phyloP scores from a whole-genome alignment of 345 rosid species.

The Lepidium sativum region DNA sequence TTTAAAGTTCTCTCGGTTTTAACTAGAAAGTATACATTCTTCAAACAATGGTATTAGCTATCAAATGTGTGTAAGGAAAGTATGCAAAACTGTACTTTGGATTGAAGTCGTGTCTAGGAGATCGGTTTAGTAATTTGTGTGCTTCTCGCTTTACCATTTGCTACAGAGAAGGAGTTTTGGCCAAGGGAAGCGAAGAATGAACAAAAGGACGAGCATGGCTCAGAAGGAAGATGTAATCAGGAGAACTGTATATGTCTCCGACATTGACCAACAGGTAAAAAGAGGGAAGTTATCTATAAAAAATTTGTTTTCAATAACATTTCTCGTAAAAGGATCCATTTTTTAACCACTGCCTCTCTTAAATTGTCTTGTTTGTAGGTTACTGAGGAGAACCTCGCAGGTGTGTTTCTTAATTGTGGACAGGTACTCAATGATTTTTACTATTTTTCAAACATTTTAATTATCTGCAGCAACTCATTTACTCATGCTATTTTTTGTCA shows the following conservation, averaged over 20 bases:
- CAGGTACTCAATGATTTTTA: slow-evolving; percentile 41
- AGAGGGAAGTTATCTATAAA: background rate
- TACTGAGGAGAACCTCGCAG: slow-evolving; percentile 94
- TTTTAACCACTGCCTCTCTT: background rate
- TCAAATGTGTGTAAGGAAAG: background rate
- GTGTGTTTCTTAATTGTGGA: slow-evolving; percentile 75
- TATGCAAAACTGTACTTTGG: background rate
- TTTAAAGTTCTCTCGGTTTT: background rate
- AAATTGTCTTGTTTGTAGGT: slow-evolving; percentile 37
- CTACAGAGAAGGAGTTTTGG: slow-evolving; percentile 62
- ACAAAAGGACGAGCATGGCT: slow-evolving; percentile 73
- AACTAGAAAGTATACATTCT: background rate
- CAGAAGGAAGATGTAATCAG: slow-evolving; percentile 85
- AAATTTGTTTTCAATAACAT: background rate
- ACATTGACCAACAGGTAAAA: slow-evolving; percentile 29
- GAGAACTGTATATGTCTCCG: slow-evolving; percentile 37
- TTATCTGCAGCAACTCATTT: background rate
- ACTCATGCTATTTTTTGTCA: background rate
- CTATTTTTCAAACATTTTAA: background rate
- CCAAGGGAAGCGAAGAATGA: slow-evolving; percentile 75
- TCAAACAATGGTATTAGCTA: background rate
- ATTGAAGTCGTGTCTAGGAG: background rate
- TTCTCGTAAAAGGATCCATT: background rate
- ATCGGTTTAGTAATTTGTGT: background rate
- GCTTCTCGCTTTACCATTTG: background rate